phyloP scores from a whole-genome alignment of 2,329 filamentous ascomycete genomes.

The Diaporthe helianthi region DNA sequence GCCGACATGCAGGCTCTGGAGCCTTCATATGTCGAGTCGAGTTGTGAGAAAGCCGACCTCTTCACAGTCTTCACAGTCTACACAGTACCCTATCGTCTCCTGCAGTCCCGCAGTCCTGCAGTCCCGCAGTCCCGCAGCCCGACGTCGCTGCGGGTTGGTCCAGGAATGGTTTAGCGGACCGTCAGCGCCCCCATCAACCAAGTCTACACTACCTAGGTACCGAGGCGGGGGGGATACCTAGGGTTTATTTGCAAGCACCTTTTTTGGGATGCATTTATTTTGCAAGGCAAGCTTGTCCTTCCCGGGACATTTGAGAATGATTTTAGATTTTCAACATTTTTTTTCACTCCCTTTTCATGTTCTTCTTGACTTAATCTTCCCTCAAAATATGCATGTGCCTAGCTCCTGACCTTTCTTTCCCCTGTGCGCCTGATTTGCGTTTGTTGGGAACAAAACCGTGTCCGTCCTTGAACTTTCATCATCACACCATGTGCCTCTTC shows the following conservation, averaged over 20 bases:
- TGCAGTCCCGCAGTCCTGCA: no score
- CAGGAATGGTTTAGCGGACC: conserved; percentile 19
- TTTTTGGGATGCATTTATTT: neutral
- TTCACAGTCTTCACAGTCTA: no score
- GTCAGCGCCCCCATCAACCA: neutral
- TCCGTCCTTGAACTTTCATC: conserved; percentile 19
- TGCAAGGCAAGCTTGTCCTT: neutral
- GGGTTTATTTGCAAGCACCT: neutral
- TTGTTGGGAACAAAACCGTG: conserved; percentile 29
- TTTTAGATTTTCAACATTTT: conserved; percentile 36
- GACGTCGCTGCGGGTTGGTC: conserved; percentile 7
- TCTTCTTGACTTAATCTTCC: conserved; percentile 21
- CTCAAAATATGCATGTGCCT: conserved; percentile 24
- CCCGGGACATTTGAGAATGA: neutral
- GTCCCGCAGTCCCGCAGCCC: neutral
- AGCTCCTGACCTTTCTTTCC: conserved; percentile 10
- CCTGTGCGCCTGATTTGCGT: conserved; percentile 25
- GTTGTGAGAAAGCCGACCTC: neutral
- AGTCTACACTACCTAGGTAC: no score
- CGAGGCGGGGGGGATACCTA: no score
- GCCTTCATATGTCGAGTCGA: neutral
- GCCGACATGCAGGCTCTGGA: neutral
- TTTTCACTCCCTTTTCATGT: conserved; percentile 27
- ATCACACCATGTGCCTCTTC: conserved; percentile 23
- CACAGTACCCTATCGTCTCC: neutral